Base-by-base conservation (phyloP, 495 filamentous ascomycete species). In the Friedmanniomyces endolithicus region DNA sequence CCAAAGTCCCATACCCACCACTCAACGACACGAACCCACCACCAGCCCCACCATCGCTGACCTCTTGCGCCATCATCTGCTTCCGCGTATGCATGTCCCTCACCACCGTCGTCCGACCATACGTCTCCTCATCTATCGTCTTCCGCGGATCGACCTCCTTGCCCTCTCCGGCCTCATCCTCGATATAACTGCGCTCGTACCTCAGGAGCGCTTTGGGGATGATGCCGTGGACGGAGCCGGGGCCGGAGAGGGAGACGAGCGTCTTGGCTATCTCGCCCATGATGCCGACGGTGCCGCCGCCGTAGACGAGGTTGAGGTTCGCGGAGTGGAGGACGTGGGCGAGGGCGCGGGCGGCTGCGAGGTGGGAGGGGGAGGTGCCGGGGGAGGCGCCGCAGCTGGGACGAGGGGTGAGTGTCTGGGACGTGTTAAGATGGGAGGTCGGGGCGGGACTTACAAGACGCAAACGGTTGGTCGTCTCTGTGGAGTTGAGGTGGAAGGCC, bases 1-100 rank as follows among this genome's bases (percentile, higher is more conserved):
- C 92, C 65, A 97, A 75, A 7, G 94, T 97, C 11, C 92, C 92
- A 69, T 89, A 97, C 0, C 92, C 92, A 19, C 92, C 92, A 48
- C 79, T 81, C 63, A 98, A 71, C 23, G 90, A 87, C 22, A 97
- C 79, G 74, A 98, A 98, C 9, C 94, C 94, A 54, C 80, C 81
- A 2, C 89, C 89, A 0, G 80, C 78, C 0, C 86, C 88, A 6
- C 89, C 88, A 48, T 81, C 75, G 9, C 90, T 72, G 4, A 95
- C 88, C 67, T 88, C 85, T 58, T 77, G 72, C 37, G 88, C 92
- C 92, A 98, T 98, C 71, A 94, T 71, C 37, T 80, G 76, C 72
- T 98, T 98, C 47, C 92, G 80, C 48, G 86, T 87, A 67, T 98
- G 92, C 92, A 98, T 98, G 63, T 95, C 88, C 57, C 78, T 73